phyloP scores from a whole-genome alignment of 768 basidiomycete species.

The Cystoderma amianthinum region DNA sequence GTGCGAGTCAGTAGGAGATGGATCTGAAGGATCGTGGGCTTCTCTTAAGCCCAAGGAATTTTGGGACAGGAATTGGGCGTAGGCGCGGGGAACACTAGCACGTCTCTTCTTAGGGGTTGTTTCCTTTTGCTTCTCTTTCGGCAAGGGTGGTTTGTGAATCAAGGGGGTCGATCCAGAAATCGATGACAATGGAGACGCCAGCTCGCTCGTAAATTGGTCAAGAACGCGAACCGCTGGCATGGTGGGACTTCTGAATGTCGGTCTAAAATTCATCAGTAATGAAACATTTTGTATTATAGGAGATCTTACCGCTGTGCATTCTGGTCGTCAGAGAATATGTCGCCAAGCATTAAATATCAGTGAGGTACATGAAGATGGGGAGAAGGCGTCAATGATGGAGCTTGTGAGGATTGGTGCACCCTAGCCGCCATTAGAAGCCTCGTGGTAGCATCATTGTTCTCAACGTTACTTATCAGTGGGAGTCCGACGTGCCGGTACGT shows the following conservation, averaged over 20 bases:
- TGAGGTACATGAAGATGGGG: too few species aligned
- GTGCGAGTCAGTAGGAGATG: conserved; percentile 13
- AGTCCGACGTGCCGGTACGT: too few species aligned
- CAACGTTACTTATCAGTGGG: not conserved
- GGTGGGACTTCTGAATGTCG: not conserved
- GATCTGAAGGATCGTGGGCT: not conserved
- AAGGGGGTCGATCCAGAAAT: too few species aligned
- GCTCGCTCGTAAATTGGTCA: not conserved
- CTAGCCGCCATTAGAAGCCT: not conserved
- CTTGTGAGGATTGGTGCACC: too few species aligned
- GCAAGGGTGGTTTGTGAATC: too few species aligned
- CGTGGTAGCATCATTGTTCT: conserved; percentile 1
- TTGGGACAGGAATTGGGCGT: not conserved
- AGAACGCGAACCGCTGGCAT: not conserved
- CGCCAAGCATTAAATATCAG: too few species aligned
- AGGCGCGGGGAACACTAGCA: not conserved
- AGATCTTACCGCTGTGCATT: too few species aligned
- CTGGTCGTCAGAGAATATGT: too few species aligned
- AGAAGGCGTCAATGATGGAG: too few species aligned
- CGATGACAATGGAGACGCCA: not conserved
- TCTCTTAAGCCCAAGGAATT: not conserved
- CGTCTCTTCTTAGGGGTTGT: not conserved
- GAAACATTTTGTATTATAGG: too few species aligned
- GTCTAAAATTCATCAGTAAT: not conserved
- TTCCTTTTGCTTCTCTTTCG: too few species aligned